Evolutionary conservation across 2,329 filamentous ascomycete species (phyloP).

Genomic region (Parastagonospora avenae): DNA sequence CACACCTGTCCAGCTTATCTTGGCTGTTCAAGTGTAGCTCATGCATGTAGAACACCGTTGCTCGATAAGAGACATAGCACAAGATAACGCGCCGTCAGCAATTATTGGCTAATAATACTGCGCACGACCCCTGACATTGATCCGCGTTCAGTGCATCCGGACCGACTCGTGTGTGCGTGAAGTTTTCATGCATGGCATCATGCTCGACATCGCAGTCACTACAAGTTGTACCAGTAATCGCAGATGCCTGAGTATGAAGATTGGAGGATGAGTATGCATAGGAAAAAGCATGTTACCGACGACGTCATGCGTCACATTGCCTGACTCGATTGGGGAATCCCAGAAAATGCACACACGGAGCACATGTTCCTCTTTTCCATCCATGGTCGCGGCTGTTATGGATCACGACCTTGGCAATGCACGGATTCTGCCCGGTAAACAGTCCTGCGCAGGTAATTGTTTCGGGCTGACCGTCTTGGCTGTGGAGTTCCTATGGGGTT

Average conservation of each 20-base stretch:
- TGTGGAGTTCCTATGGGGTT: conserved; percentile 12
- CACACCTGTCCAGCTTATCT: too few species aligned
- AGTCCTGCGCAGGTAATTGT: background rate
- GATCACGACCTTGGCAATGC: background rate
- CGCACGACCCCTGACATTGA: background rate
- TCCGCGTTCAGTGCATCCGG: background rate
- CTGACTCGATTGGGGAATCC: background rate
- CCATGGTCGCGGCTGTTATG: too few species aligned
- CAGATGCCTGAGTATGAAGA: background rate
- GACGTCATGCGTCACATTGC: conserved; percentile 2
- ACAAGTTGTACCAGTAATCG: background rate
- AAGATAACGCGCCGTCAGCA: conserved; percentile 18
- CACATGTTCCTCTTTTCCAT: too few species aligned
- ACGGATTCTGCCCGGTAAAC: background rate
- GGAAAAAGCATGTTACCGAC: background rate
- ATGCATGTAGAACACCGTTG: background rate
- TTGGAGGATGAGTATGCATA: background rate
- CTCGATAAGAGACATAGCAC: conserved; percentile 17
- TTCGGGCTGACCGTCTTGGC: conserved; percentile 14
- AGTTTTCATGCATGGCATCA: background rate
- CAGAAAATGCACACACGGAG: too few species aligned
- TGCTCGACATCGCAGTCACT: background rate
- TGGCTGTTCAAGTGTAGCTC: background rate
- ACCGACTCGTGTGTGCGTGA: background rate
- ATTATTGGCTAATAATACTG: background rate